phyloP scores from a whole-genome alignment of 768 basidiomycete species.

The Rhodotorula toruloides region DNA sequence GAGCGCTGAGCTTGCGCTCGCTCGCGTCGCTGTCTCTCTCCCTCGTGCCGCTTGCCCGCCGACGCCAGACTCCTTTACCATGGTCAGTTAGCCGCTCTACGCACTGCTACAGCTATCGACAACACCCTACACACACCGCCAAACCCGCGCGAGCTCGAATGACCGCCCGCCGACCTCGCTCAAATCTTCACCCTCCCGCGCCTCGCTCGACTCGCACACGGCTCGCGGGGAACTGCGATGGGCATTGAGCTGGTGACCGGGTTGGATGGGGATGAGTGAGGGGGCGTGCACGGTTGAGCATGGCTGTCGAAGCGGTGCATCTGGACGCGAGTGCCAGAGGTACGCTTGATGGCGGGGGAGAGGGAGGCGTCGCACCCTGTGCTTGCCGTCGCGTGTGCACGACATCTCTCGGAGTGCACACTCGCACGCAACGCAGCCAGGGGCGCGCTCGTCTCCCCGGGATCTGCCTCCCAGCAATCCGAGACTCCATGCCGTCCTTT shows the following conservation, averaged over 20 bases:
- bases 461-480: background rate
- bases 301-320: too few species aligned
- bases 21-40: background rate
- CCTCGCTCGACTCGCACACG: too few species aligned
- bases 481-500: slow-evolving; percentile 20
- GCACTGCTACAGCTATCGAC: too few species aligned
- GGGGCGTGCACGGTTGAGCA: too few species aligned
- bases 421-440: too few species aligned
- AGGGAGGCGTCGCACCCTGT: too few species aligned
- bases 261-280: background rate
- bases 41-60: background rate
- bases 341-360: too few species aligned
- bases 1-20: too few species aligned
- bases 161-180: background rate
- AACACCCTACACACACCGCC: background rate
- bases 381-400: background rate
- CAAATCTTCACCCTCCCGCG: background rate
- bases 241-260: background rate
- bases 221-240: too few species aligned
- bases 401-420: background rate
- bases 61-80: background rate
- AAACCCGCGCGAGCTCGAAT: background rate
- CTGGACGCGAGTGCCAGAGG: too few species aligned
- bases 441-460: background rate
- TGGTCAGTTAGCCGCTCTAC: background rate